These are phyloP conservation scores for Corylus avellana DNA, from an alignment of 306 rosid species.

Conservation along the genomic window DNA sequence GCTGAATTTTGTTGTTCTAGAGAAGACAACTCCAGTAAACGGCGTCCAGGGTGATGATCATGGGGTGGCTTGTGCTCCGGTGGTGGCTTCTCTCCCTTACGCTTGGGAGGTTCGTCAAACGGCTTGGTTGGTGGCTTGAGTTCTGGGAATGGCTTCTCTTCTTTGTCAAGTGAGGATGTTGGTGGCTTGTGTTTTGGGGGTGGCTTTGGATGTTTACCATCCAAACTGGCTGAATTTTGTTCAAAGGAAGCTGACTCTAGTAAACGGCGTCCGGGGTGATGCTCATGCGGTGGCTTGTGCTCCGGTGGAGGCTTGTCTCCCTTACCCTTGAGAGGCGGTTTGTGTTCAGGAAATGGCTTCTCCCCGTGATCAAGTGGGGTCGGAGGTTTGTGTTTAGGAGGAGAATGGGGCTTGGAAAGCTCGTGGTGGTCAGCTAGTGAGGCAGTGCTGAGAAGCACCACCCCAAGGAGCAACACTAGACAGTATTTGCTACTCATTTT, in stretches of 20 bases:
- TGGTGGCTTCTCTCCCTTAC: conserved; percentile 18
- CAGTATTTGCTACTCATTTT: not conserved
- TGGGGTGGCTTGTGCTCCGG: conserved; percentile 5
- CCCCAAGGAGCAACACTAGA: conserved; percentile 7
- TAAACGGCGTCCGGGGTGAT: not conserved
- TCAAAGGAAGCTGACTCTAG: not conserved
- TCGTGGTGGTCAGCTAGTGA: conserved; percentile 4
- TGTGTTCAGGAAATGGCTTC: not conserved
- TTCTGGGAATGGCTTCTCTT: not conserved
- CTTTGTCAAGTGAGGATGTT: not conserved
- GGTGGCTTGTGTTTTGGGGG: conserved; percentile 15
- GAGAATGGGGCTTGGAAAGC: not conserved
- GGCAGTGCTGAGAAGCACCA: conserved; percentile 2
- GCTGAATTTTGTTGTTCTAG: not conserved
- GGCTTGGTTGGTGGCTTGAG: not conserved
- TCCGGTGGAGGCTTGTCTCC: conserved; percentile 19
- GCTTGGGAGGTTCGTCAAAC: not conserved
- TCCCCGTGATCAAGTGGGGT: not conserved
- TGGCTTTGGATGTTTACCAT: not conserved
- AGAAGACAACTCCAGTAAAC: not conserved
- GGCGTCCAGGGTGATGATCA: not conserved
- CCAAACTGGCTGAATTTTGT: not conserved
- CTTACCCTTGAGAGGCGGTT: not conserved
- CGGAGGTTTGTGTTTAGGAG: conserved; percentile 3
- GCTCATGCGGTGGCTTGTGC: not conserved